Evolutionary conservation across 768 basidiomycete species (phyloP), one percentile per base, ranked within the genome.

Genomic region (Tylopilus plumbeoviolaceoides): DNA sequence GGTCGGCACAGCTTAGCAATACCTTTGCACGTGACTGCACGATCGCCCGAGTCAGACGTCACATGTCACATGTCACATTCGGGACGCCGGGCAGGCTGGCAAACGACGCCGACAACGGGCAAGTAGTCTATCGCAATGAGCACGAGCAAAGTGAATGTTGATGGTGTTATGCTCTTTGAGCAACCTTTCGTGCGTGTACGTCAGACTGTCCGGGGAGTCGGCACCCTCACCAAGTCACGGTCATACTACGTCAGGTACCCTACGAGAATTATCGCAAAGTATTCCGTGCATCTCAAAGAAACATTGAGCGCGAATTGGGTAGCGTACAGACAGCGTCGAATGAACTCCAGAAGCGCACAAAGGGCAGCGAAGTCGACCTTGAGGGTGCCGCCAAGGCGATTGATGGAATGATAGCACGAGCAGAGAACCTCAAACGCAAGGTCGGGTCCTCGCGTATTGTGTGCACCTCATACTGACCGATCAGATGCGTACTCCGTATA

Each of bases 201-300:
- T 63, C 50, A 31, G 35, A 33, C 51, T 44, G 36, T 33, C 50
- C 33, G 20, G 11, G 11, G n/a, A 28, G 25, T 44, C 47, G 25
- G 20, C 21, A 35, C 44, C 45, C 53, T 63, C 54, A 67, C 49
- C 11, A n/a, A 41, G 41, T 48, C 46, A 31, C 44, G 39, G 44
- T 28, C 36, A n/a, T n/a, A n/a, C n/a, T n/a, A n/a, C n/a, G n/a
- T n/a, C 58, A 95, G 92, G 89, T 92, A 12, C 92, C 92, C 11
- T 90, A 87, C 70, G 92, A 95, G 73, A 88, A 88, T 60, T 89
- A 91, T 63, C 84, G 89, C 61, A 90, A 88, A 70, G 78, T 86
- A n/a, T 94, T 95, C 64, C 83, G 91, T 31, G 79, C 84, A 17
- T 84, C 86, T 1, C 90, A 92, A 66, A 84, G 83, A 71, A 78